Evolutionary conservation across 1,284 basidiomycete genomes (phyloP).

Genomic region (Stereum hirsutum): DNA sequence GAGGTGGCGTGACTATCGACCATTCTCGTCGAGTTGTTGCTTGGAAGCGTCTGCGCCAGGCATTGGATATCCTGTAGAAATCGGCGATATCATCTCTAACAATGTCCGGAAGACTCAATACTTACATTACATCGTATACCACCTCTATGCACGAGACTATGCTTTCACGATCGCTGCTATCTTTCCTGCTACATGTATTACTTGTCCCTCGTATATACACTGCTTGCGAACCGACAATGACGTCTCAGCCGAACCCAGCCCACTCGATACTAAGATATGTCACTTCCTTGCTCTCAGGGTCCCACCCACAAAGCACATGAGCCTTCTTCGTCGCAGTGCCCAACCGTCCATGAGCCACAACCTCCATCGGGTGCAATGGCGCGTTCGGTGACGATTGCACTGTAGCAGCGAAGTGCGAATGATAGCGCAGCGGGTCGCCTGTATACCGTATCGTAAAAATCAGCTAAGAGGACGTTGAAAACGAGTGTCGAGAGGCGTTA

Average conservation of each 20-base stretch:
- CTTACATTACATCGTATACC: too few species aligned
- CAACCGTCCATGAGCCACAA: constrained; percentile 90
- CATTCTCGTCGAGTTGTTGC: too few species aligned
- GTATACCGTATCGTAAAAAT: neutral
- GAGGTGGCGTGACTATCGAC: too few species aligned
- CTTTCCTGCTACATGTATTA: too few species aligned
- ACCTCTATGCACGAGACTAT: too few species aligned
- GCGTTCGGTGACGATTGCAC: constrained; percentile 60
- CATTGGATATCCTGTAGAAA: too few species aligned
- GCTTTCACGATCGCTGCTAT: too few species aligned
- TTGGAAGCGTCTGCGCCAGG: too few species aligned
- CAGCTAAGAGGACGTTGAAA: neutral
- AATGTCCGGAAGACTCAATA: too few species aligned
- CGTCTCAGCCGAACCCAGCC: constrained; percentile 79
- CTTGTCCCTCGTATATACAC: too few species aligned
- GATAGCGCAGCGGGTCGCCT: constrained; percentile 95
- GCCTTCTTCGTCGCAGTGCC: constrained; percentile 98
- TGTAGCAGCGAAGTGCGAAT: constrained; percentile 91
- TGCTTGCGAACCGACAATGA: too few species aligned
- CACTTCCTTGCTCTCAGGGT: constrained; percentile 58
- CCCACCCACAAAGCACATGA: constrained; percentile 85
- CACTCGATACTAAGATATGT: constrained; percentile 84
- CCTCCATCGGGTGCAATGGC: constrained; percentile 75
- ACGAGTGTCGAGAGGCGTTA: constrained; percentile 26
- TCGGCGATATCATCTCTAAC: too few species aligned